phyloP scores from a whole-genome alignment of 208 protist species.

The Porcisia hertigi region DNA sequence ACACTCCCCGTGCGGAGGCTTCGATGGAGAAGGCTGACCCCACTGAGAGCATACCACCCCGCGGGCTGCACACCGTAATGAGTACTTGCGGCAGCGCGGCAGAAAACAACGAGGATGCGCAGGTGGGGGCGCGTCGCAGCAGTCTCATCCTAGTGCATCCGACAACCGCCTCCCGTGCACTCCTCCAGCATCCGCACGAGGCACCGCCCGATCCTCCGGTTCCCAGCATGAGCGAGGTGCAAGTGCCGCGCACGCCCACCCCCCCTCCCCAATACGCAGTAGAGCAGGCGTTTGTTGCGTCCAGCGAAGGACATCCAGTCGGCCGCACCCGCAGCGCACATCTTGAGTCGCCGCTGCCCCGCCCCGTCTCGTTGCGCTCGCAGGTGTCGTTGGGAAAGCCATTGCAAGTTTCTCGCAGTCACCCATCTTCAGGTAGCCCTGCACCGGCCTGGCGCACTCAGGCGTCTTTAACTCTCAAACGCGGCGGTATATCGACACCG shows the following conservation, averaged over 20 bases:
- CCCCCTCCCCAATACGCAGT: conserved; percentile 4
- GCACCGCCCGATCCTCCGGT: conserved; percentile 19
- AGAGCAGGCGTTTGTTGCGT: background rate
- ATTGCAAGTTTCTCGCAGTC: background rate
- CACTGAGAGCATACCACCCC: no score
- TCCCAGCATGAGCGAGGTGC: conserved; percentile 21
- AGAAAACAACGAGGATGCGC: background rate
- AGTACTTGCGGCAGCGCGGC: background rate
- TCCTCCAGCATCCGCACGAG: conserved; percentile 45
- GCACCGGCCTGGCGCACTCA: background rate
- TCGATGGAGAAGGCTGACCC: background rate
- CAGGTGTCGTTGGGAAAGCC: conserved; percentile 31
- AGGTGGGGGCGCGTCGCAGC: conserved; percentile 19
- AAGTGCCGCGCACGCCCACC: conserved; percentile 30
- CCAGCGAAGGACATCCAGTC: background rate
- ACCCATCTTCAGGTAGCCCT: background rate
- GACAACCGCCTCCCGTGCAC: conserved; percentile 2
- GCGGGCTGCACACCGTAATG: no score
- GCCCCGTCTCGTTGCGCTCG: conserved; percentile 66
- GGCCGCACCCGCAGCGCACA: background rate
- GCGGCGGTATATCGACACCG: background rate
- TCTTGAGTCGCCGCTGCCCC: conserved; percentile 47
- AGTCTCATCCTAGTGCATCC: conserved; percentile 39
- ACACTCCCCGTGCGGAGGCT: conserved; percentile 4
- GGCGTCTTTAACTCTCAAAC: background rate